Evolutionary conservation across 1,139 yeast genomes (phyloP).

Genomic region (Yamadazyma siamensis): DNA sequence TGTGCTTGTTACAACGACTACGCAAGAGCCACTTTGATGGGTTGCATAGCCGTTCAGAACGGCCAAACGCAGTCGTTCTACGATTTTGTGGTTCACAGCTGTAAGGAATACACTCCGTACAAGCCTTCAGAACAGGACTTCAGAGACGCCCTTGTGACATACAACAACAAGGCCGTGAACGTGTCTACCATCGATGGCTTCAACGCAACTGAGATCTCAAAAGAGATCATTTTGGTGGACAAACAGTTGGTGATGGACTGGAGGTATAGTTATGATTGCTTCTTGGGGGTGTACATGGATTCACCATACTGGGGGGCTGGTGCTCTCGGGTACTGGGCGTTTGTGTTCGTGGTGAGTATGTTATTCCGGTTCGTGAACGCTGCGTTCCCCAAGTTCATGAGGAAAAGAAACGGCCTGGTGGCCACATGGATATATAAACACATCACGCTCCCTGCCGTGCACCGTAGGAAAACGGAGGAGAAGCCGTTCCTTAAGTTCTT

Average conservation of each 20-base stretch:
- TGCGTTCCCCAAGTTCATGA: constrained; percentile 21
- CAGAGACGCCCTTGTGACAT: constrained; percentile 16
- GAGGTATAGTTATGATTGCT: constrained; percentile 21
- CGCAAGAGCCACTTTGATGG: constrained; percentile 11
- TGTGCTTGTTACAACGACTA: constrained; percentile 11
- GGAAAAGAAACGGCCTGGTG: constrained; percentile 20
- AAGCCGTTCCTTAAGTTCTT: constrained; percentile 17
- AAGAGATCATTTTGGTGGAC: constrained; percentile 22
- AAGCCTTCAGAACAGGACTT: constrained; percentile 17
- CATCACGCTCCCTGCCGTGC: constrained; percentile 30
- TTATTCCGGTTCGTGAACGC: constrained; percentile 38
- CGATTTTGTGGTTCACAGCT: constrained; percentile 5
- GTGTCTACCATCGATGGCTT: constrained; percentile 20
- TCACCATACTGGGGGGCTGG: constrained; percentile 50
- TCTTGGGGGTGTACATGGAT: constrained; percentile 32
- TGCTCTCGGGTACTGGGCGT: constrained; percentile 46
- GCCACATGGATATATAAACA: constrained; percentile 26
- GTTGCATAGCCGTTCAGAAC: constrained; percentile 8
- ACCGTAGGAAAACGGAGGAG: constrained; percentile 20
- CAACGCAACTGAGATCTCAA: constrained; percentile 17
- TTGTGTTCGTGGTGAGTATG: constrained; percentile 38
- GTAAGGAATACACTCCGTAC: constrained; percentile 12
- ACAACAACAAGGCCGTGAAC: constrained; percentile 16
- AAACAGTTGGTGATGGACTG: constrained; percentile 12
- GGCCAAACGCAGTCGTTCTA: not conserved